Evolutionary conservation across 352 stramenopile genomes (phyloP), one percentile per base, ranked within the genome.

Genomic region (Thalassiosira hispida): DNA sequence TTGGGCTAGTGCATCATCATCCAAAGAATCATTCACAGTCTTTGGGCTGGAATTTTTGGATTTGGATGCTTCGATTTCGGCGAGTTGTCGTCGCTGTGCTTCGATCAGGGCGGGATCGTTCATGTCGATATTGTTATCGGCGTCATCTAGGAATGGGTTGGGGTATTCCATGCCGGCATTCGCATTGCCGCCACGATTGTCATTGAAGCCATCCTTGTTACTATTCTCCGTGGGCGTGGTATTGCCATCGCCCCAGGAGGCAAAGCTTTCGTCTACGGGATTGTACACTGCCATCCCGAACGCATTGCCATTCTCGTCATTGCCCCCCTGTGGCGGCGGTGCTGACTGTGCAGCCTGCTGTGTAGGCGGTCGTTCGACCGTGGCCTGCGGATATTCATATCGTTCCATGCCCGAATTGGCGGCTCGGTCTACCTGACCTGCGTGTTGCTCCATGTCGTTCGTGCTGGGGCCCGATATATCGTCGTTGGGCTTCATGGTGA

Each of bases 1-100:
- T 9, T 65, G 69, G n/a, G 76, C 76, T 20, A 84, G 57, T 4
- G 76, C 76, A 56, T 76, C 64, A 38, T 79, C 62, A 8, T 79
- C 47, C 22, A 49, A 18, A 3, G 40, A 20, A 16, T 49, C 16
- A 20, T 18, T 49, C 16, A 20, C 5, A 40, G 27, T 20, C 11
- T 53, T 23, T 8, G 18, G 4, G n/a, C 11, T 35, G 23, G 49
- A n/a, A 44, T 35, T 23, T 14, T 20, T 2, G 1, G 11, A n/a
- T 38, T 38, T 51, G 35, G 25, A 42, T 1, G 40, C 16, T 44
- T 33, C n/a, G 1, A 23, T 42, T 16, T 40, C n/a, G 14, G 25
- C 44, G n/a, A 49, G n/a, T 40, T 72, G 7, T 23, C 53, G 11
- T 56, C 25, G 31, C n/a, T 47, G 27, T 2, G 29, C 14, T 2